Evolutionary conservation across 208 protist genomes (phyloP), one percentile per base, ranked within the genome.

Genomic region (Paratrypanosoma confusum): DNA sequence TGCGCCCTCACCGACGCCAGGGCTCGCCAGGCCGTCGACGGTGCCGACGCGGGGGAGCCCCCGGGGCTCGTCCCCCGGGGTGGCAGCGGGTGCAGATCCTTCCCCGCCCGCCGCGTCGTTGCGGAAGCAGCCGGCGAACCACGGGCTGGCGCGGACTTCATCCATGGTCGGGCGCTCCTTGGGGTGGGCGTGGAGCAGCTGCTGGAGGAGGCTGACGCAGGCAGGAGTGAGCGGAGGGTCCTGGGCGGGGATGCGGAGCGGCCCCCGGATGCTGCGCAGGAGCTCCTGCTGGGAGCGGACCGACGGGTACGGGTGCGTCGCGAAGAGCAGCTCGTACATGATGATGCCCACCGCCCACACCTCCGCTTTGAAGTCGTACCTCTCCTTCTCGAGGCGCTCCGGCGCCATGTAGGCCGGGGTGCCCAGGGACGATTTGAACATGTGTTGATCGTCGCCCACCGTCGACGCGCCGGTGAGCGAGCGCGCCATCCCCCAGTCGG

Each of bases 301-400:
- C 29, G 52, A 8, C 5, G 52, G 18, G 31, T 50, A 79, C 1
- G 70, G 70, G 11, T 65, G 52, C 21, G 47, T 42, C 17, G 71
- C 78, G 32, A 55, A 65, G 36, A 92, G 49, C 42, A 88, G 56
- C 67, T 84, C 82, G 39, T 76, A 81, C 55, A 91, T 51, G 35
- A 91, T 78, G 50, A 85, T 69, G 5, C 82, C 82, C 2, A 65
- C 53, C 10, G 75, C 66, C 62, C 74, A 91, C 18, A 91, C 67
- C 35, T 91, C 82, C 1, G 79, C 74, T 22, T 73, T 68, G 55
- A 61, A 70, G 56, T 68, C 56, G 55, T 90, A 90, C 20, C 50
- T 47, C 35, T 79, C 55, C 34, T 39, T 36, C 8, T 28, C 29
- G 20, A 90, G 59, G 2, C 74, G 65, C 64, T 90, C 81, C 4